Conservation (phyloP, 495 filamentous ascomycete genomes). For the Talaromyces trachyspermus region DNA sequence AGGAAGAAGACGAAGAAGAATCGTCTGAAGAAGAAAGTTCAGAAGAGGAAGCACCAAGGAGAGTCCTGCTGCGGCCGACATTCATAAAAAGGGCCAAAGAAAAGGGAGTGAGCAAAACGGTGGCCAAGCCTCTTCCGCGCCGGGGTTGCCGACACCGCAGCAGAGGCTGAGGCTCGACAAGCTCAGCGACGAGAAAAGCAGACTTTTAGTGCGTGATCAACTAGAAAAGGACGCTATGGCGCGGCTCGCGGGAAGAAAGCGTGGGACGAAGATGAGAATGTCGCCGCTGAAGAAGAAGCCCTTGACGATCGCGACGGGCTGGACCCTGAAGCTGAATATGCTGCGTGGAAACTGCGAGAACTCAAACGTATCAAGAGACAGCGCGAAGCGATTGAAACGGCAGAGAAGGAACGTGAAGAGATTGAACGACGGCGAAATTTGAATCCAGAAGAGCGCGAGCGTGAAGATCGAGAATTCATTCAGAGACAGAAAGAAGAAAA, state of each 20-base stretch:
- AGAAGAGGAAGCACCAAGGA: conserved; percentile 68
- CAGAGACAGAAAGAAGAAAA: conserved; percentile 74
- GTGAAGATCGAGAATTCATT: conserved; percentile 75
- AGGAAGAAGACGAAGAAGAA: conserved; percentile 43
- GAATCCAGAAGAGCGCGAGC: conserved; percentile 76
- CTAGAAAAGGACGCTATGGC: conserved; percentile 72
- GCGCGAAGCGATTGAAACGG: conserved; percentile 71
- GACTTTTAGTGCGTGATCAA: conserved; percentile 83
- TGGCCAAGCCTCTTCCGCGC: conserved; percentile 13
- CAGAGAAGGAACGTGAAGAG: conserved; percentile 83
- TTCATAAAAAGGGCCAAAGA: conserved; percentile 85
- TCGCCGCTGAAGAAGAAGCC: conserved; percentile 50
- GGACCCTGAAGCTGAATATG: conserved; percentile 82
- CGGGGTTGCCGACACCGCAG: conserved; percentile 32
- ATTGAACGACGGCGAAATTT: conserved; percentile 82
- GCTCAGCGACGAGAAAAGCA: conserved; percentile 52
- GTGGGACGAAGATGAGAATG: conserved; percentile 81
- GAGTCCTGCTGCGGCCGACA: conserved; percentile 74
- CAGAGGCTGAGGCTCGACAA: conserved; percentile 50
- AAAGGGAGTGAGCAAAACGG: conserved; percentile 20
- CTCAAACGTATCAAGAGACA: conserved; percentile 80
- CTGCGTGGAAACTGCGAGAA: conserved; percentile 91
- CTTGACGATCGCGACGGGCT: conserved; percentile 82
- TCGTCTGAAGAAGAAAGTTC: conserved; percentile 53
- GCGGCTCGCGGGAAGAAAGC: conserved; percentile 64